Evolutionary conservation across 2,329 filamentous ascomycete genomes (phyloP), one percentile per base, ranked within the genome.

Genomic region (Hymenoscyphus infarciens): DNA sequence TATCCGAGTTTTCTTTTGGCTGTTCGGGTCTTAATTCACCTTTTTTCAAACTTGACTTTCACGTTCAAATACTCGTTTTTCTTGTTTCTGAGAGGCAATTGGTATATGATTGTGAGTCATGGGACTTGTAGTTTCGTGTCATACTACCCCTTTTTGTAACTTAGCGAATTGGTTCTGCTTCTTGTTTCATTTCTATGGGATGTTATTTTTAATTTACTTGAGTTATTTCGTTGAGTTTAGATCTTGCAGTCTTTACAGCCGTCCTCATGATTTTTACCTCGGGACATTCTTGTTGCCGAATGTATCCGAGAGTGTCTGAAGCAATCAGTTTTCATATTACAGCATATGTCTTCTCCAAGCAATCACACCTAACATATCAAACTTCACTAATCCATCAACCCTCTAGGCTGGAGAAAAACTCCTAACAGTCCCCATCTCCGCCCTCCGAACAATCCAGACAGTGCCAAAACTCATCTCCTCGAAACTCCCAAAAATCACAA

Each of bases 381-480:
- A 49, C 3, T 6, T 42, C n/a, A 3, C 55, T 58, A 54, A 65
- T 33, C 10, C 8, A 35, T 11, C 7, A 61, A 52, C 38, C 31
- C 10, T 25, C 7, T 64, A 87, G 85, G 78, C 81, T 75, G 81
- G 80, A 61, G 83, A 90, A 64, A 75, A 78, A 7, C 76, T 95
- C 58, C 80, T 94, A 5, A 80, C 81, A 62, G 85, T 95, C 0
- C 90, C 89, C 10, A 80, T 82, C 49, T 75, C 77, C 56, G 81
- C 84, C 31, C 84, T 95, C 59, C 78, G 91, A 58, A 88, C 86
- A 33, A 77, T 86, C n/a, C 80, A 85, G 42, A 83, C 82, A 1
- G 80, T 89, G 11, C 83, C 85, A 7, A 76, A 78, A 33, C 64
- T 76, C 1, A 81, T 92, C 60, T 75, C 79, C 13, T 77, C 77